These are phyloP conservation scores for Mallotus nudiflorus DNA, from an alignment of 345 rosid genomes.

Conservation along the genomic window DNA sequence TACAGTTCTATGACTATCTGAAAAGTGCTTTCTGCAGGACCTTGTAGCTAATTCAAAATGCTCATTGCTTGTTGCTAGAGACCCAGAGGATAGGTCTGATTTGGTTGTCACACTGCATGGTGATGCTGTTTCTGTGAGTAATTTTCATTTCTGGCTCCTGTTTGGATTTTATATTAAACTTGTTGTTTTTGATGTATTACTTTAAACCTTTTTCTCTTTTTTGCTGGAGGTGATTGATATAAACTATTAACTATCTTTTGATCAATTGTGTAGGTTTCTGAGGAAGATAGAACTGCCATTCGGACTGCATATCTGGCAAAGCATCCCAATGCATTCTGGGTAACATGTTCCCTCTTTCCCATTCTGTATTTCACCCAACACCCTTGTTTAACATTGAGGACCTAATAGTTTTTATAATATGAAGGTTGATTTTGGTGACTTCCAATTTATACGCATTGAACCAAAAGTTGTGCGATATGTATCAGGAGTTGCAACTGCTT, in stretches of 20 bases:
- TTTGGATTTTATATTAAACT: not conserved
- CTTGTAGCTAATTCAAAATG: conserved; percentile 78
- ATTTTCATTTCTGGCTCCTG: not conserved
- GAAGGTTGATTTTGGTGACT: conserved; percentile 98
- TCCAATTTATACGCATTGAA: conserved; percentile 75
- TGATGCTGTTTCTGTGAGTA: conserved; percentile 75
- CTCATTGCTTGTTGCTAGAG: conserved; percentile 80
- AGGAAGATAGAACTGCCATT: conserved; percentile 54
- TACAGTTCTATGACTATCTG: conserved; percentile 1
- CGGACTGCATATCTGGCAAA: conserved; percentile 79
- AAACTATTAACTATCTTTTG: not conserved
- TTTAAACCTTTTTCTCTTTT: not conserved
- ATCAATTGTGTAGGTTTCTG: conserved; percentile 55
- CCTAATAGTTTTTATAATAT: conserved; percentile 24
- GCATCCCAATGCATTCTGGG: conserved; percentile 97
- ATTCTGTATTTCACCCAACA: not conserved
- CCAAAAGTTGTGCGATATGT: conserved; percentile 83
- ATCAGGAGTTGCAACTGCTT: conserved; percentile 89
- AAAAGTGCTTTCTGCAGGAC: conserved; percentile 54
- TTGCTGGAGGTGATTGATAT: not conserved
- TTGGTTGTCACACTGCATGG: conserved; percentile 82
- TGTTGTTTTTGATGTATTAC: not conserved
- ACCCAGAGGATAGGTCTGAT: conserved; percentile 86
- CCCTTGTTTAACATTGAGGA: not conserved
- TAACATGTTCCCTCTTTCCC: conserved; percentile 35